Evolutionary conservation across 352 stramenopile genomes (phyloP), one percentile per base, ranked within the genome.

Genomic region (Phytophthora citricola): DNA sequence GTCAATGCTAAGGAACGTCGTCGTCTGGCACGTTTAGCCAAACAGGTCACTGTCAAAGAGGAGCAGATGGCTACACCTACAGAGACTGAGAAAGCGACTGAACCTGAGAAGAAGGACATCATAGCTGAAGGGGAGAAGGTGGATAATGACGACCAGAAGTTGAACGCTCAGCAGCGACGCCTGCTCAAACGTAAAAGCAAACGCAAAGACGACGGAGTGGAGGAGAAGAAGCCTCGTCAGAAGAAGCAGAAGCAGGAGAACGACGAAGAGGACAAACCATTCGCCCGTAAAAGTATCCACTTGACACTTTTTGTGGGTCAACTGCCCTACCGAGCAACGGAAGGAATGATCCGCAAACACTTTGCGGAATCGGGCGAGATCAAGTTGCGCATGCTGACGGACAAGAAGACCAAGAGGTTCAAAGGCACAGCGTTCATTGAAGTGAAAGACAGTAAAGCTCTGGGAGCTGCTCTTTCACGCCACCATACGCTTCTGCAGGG

Each of bases 381-480:
- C 45, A 60, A 81, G 53, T 32, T 95, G 53, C 86, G 88, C 34
- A 94, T 94, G 88, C 31, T 89, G 39, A 95, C 88, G 46, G 86
- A 95, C 70, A 94, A 93, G 65, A 84, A 84, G 61, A 94, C 88
- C 1, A 84, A 83, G 14, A 89, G 78, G 62, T 95, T 94, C 58
- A 92, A 90, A 45, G 88, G 88, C 65, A 93, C 78, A 47, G 88
- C 88, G 14, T 95, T 95, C 55, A 94, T 95, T 31, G 86, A 95
- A 47, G 88, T 95, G 34, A 77, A 80, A 59, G 88, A 95, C 68
- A 92, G 78, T 63, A 93, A 92, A 69, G 84, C 88, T 29, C 71
- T 94, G 5, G 88, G 86, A 8, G 86, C 86, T 0, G 88, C 88
- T 10, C 75, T 95, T 6, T 89, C 83, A 32, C 81, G 85, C 15